Percentiles rank a stretch among this genome's conserved stretches.
Conservation (phyloP, 2,329 filamentous ascomycete genomes). For the Calonectria montana region DNA sequence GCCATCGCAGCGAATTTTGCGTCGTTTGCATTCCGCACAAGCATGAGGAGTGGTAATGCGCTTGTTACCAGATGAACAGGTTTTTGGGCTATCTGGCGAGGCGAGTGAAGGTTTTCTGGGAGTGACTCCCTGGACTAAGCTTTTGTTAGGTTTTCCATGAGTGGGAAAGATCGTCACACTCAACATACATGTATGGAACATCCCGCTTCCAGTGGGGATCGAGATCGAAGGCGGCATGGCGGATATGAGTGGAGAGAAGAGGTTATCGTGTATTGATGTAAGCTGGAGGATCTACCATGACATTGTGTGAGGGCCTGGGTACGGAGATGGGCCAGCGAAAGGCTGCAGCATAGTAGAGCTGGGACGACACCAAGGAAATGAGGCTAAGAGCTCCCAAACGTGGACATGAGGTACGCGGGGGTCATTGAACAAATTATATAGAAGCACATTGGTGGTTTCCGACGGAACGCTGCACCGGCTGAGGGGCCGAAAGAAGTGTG, state of each 20-base stretch:
- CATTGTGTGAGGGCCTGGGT: not conserved
- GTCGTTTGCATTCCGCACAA: constrained; percentile 81
- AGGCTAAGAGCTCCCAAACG: constrained; percentile 6
- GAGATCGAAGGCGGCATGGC: constrained; percentile 56
- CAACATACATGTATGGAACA: constrained; percentile 47
- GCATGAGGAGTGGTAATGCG: constrained; percentile 71
- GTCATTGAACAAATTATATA: constrained; percentile 19
- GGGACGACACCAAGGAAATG: not conserved
- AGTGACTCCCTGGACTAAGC: constrained; percentile 62
- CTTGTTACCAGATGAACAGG: constrained; percentile 55
- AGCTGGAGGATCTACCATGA: constrained; percentile 2
- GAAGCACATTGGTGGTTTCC: constrained; percentile 8
- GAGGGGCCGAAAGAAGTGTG: constrained; percentile 13
- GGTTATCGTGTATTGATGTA: not conserved
- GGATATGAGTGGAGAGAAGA: not conserved
- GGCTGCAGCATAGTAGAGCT: constrained; percentile 8
- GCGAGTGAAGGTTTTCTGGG: constrained; percentile 61
- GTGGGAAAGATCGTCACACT: not conserved
- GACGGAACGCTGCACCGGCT: constrained; percentile 6
- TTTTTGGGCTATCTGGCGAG: constrained; percentile 49
- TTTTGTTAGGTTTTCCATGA: constrained; percentile 20
- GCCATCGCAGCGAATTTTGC: constrained; percentile 88
- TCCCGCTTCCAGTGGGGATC: constrained; percentile 54
- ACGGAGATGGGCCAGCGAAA: not conserved
- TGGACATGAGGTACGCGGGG: constrained; percentile 17